Evolutionary conservation across 2,329 filamentous ascomycete species (phyloP).

Genomic region (Metarhizium guizhouense): DNA sequence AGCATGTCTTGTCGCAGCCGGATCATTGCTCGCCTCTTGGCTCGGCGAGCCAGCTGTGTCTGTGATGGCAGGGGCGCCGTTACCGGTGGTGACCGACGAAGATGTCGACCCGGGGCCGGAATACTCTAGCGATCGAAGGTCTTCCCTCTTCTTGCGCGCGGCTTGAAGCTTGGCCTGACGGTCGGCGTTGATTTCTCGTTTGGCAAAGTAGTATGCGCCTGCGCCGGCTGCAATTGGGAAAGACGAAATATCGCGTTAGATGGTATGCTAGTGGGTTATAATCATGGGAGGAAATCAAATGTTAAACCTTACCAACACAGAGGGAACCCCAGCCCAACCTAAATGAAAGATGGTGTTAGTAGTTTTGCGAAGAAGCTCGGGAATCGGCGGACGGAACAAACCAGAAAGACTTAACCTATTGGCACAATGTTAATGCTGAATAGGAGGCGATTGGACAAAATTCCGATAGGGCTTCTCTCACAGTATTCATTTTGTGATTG

Average conservation of each 20-base stretch:
- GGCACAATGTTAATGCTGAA: slow-evolving; percentile 1
- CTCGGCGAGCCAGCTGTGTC: slow-evolving; percentile 55
- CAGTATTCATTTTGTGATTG: slow-evolving; percentile 42
- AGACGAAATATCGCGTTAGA: neutral
- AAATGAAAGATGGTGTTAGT: slow-evolving; percentile 8
- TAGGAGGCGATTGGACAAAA: neutral
- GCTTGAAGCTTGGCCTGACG: slow-evolving; percentile 64
- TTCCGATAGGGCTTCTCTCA: slow-evolving; percentile 20
- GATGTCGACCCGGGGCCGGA: slow-evolving; percentile 26
- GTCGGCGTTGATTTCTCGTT: slow-evolving; percentile 87
- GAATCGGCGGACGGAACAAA: slow-evolving; percentile 24
- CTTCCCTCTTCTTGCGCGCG: slow-evolving; percentile 53
- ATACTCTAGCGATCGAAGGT: slow-evolving; percentile 46
- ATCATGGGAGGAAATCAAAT: slow-evolving; percentile 2
- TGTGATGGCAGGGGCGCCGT: slow-evolving; percentile 45
- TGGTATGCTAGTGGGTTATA: neutral
- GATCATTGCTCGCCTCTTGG: slow-evolving; percentile 65
- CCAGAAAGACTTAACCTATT: slow-evolving; percentile 58
- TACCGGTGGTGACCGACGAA: slow-evolving; percentile 28
- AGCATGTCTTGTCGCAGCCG: slow-evolving; percentile 77
- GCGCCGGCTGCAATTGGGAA: slow-evolving; percentile 56
- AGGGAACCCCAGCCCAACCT: slow-evolving; percentile 91
- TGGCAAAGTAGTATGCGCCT: slow-evolving; percentile 92
- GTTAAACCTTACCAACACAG: slow-evolving; percentile 57
- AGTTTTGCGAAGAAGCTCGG: neutral